A percentile compares a stretch with the other conserved stretches of the same genome.
Conservation (phyloP, 495 filamentous ascomycete species). For the Trichoderma erinaceum region DNA sequence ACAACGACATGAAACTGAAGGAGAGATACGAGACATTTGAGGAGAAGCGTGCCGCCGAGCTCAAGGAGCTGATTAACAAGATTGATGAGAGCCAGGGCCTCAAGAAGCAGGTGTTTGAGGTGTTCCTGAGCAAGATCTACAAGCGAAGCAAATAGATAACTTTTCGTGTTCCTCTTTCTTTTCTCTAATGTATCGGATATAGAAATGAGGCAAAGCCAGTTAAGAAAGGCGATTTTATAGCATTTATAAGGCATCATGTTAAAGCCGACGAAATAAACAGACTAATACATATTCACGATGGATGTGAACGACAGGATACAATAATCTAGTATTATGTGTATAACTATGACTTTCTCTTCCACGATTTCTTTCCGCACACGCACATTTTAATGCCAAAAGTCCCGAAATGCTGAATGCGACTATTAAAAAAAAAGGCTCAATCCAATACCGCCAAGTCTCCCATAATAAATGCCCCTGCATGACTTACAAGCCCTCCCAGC, state of each 20-base stretch:
- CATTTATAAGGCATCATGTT: neutral
- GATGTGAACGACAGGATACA: neutral
- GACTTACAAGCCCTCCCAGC: neutral
- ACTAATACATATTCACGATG: neutral
- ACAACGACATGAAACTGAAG: slow-evolving; percentile 75
- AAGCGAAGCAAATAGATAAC: slow-evolving; percentile 75
- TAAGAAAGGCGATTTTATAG: neutral
- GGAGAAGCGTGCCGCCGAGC: slow-evolving; percentile 69
- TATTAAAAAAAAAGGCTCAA: neutral
- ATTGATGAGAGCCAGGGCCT: slow-evolving; percentile 81
- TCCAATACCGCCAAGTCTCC: neutral
- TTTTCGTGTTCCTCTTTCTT: neutral
- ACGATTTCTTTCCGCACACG: neutral
- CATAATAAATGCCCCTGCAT: neutral
- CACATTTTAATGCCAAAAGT: neutral
- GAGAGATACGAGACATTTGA: slow-evolving; percentile 80
- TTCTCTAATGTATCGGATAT: neutral
- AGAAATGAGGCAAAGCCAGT: neutral
- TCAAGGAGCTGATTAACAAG: slow-evolving; percentile 65
- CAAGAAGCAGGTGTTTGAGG: slow-evolving; percentile 83
- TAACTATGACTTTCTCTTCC: neutral
- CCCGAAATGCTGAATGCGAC: neutral
- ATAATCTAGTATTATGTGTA: neutral
- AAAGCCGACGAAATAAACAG: neutral
- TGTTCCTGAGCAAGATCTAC: slow-evolving; percentile 93